Base-by-base conservation (phyloP, 768 basidiomycete species). In the Boletus speciosus region DNA sequence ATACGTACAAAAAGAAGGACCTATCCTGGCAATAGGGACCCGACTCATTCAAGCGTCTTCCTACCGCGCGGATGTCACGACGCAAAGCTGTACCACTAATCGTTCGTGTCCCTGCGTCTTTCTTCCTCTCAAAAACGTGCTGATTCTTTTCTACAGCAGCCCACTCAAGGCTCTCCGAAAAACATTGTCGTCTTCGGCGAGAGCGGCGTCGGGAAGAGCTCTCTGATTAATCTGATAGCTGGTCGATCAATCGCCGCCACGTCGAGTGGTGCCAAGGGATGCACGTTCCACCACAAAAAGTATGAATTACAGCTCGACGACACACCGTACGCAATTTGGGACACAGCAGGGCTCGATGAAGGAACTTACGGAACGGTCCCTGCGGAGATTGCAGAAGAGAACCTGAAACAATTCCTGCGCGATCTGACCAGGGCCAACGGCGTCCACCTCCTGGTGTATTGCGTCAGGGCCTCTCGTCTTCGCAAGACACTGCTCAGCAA, bases 331-430 rank as follows among this genome's bases (percentile, higher is more conserved):
- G 60, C 61, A 23, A 49, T 74, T 32, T 69, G 73, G 66, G 75
- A 77, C 49, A 76, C 75, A 5, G 63, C 68, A 11, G 75, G 76
- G 9, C 70, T 76, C 10, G 66, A 74, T 47, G 76, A 77, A 52
- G 74, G 58, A 29, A 43, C 62, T 40, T 47, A 55, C 23, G 72
- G 72, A 49, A 62, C 54, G 7, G 58, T 67, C 44, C 64, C 67
- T 51, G 65, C 68, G 35, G 68, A 64, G 46, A 58, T 61, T 51
- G 72, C 71, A 51, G 63, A 65, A 35, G 46, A 58, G 48, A 61
- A 62, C 46, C 62, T 67, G 38, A 67, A 53, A 23, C 55, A 39
- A 7, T 60, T 71, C 40, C 39, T 72, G 1, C 55, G 49, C 29
- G 69, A 62, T 49, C 61, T 69, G 38, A 55, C 50, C 54, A 58